These are phyloP conservation scores for Picea sitchensis DNA, from an alignment of 75 land plant genomes.

Conservation along the genomic window DNA sequence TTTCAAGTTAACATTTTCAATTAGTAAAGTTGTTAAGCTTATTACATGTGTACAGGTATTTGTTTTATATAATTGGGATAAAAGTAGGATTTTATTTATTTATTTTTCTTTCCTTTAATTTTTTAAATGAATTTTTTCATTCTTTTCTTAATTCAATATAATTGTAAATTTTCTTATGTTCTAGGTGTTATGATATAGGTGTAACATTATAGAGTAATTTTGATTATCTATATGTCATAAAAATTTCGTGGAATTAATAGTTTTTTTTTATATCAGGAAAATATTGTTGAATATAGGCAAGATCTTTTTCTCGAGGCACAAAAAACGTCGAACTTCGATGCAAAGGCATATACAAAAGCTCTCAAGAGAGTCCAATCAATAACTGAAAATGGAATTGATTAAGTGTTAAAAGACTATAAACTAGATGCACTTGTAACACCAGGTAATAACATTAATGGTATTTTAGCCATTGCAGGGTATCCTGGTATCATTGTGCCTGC, in stretches of 20 bases:
- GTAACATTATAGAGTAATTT: background rate
- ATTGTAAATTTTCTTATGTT: background rate
- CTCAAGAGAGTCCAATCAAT: constrained; percentile 13
- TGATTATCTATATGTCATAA: background rate
- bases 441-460: background rate
- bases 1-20: too few relatives aligned
- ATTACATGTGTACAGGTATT: too few relatives aligned
- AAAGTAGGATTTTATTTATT: too few relatives aligned
- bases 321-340: constrained; percentile 15
- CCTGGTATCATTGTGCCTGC: constrained; percentile 66
- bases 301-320: constrained; percentile 25
- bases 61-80: too few relatives aligned
- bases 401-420: constrained; percentile 23
- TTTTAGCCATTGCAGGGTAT: constrained; percentile 54
- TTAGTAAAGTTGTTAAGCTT: too few relatives aligned
- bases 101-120: background rate
- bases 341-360: constrained; percentile 22
- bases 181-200: background rate
- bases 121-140: background rate
- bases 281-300: constrained; percentile 37
- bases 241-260: background rate
- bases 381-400: constrained; percentile 33
- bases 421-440: constrained; percentile 45
- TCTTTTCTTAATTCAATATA: background rate
- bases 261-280: constrained; percentile 27